Base-by-base conservation (phyloP, 345 rosid species). In the Pugionium cornutum region DNA sequence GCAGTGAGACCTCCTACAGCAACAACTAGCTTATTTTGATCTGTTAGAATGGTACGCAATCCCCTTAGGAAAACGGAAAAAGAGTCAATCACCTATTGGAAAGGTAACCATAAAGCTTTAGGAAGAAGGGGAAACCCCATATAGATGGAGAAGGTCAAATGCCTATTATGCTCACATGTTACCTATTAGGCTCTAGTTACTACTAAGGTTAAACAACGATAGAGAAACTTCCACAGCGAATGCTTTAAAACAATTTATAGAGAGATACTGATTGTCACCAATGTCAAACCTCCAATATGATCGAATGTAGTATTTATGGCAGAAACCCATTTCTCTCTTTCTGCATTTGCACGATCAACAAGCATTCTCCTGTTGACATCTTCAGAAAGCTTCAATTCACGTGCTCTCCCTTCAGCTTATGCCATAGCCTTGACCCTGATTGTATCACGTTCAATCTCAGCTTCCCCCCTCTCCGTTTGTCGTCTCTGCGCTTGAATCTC, bases 351-450 rank as follows among this genome's bases (percentile, higher is more conserved):
- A 75, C 92, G 96, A 79, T 94, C 99, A 45, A 88, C 43, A 35
- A 94, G 88, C 34, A 94, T 84, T 76, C 96, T 73, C 73, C 97
- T 80, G 69, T 94, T 90, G n/a, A 94, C 92, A 52, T 94, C 99
- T 78, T 94, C 99, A 68, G 96, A 86, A 58, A 94, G 86, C 82
- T 87, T 94, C 46, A 91, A 92, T 70, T 94, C 99, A 73, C 88
- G 97, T 51, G 96, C 97, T 78, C 99, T 85, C 68, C 96, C 99
- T 82, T 90, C 97, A 11, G 96, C 99, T 77, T 94, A 96, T 32
- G 99, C 97, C 77, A 94, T 84, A 55, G 96, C 89, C 81, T 83
- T 84, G 70, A 91, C 95, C 62, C 85, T 79, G 71, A 94, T 91
- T 58, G 99, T 94, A 81, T 94, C 97, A 55, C 96, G 94, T 69